Conservation (phyloP, 2,329 filamentous ascomycete genomes). For the Fusarium stilboides region DNA sequence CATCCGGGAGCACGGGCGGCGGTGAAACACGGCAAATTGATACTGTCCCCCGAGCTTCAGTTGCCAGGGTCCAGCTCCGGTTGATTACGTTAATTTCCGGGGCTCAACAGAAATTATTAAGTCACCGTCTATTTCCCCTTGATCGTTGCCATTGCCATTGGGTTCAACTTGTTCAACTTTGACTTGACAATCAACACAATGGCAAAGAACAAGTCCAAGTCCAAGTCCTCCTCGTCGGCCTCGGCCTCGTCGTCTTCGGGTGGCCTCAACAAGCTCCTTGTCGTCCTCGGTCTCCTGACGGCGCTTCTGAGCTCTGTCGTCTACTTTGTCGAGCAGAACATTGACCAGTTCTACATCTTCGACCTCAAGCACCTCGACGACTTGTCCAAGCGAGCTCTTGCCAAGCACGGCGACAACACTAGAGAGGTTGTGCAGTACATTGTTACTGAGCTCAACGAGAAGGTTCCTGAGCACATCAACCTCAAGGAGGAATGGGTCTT, state of each 20-base stretch:
- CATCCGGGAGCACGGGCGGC: constrained; percentile 47
- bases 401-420: constrained; percentile 82
- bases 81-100: constrained; percentile 39
- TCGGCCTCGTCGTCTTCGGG: constrained; percentile 41
- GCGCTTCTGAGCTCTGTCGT: constrained; percentile 69
- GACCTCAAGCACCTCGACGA: constrained; percentile 77
- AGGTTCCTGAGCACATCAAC: constrained; percentile 72
- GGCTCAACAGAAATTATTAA: constrained; percentile 35
- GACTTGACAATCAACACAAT: constrained; percentile 28
- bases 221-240: constrained; percentile 39
- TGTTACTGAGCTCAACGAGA: constrained; percentile 73
- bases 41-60: constrained; percentile 4
- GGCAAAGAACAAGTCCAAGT: constrained; percentile 41
- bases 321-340: constrained; percentile 71
- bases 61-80: constrained; percentile 32
- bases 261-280: constrained; percentile 59
- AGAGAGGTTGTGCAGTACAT: constrained; percentile 78
- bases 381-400: constrained; percentile 76
- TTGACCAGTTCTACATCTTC: constrained; percentile 82
- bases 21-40: constrained; percentile 49
- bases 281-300: constrained; percentile 67
- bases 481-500: constrained; percentile 87
- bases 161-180: constrained; percentile 7
- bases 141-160: constrained; percentile 13
- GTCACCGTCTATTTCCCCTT: constrained; percentile 9